Evolutionary conservation across 257 asterid genomes (phyloP), one percentile per base, ranked within the genome.

Genomic region (Scutellaria galericulata): DNA sequence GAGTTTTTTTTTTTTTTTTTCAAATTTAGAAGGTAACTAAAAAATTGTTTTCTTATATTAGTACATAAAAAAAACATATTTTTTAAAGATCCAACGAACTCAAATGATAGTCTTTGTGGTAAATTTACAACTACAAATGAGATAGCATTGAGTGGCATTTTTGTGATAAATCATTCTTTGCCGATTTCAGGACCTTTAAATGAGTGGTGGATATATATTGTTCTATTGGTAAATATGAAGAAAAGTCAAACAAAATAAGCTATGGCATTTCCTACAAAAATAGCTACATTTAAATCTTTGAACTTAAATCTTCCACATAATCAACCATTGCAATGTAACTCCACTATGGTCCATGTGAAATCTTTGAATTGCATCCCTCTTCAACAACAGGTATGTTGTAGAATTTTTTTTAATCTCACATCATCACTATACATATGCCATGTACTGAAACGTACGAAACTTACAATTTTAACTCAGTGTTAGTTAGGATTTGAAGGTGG

Each of bases 331-430:
- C 82, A 72, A 22, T 44, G 46, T 39, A 73, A 62, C 35, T 55
- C 79, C 46, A 4, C 74, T 6, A 79, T 71, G 77, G 55, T 46
- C 61, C 15, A 57, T 27, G 63, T 52, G 7, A 80, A 66, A 46
- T 79, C 82, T 48, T 41, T 78, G 54, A 75, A 76, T 48, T 84
- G 89, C 76, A 54, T 27, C 20, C 83, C 83, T 47, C 15, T 79
- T 57, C 74, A 80, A 64, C 86, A 80, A 70, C 83, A 84, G 86
- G 92, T 72, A 71, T 46, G 22, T 9, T 18, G 18, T 18, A 18
- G 18, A 18, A 18, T 18, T 18, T 18, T 18, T 18, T 18, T 18
- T 18, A 18, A 18, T 18, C 18, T 18, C 18, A 18, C 18, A 18
- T 18, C 18, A 18, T 18, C 18, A 18, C 18, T 18, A 18, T 18